phyloP scores from a whole-genome alignment of 2,329 filamentous ascomycete genomes.

The Colletotrichum sp. region DNA sequence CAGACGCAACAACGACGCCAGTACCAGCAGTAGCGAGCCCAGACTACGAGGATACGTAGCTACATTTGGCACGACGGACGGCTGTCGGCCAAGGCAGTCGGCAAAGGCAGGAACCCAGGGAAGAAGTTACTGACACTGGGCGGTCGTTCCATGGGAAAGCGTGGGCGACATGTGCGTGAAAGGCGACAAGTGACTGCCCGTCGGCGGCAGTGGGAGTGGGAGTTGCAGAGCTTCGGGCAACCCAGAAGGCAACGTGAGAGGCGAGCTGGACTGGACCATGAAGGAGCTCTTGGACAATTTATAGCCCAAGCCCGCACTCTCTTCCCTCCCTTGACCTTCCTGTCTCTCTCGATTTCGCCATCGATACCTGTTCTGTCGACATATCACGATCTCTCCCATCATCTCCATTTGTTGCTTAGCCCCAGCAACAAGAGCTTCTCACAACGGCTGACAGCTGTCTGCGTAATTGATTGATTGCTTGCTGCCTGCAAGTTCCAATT shows the following conservation, averaged over 20 bases:
- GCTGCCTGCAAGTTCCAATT: background rate
- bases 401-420: constrained; percentile 8
- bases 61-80: background rate
- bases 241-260: background rate
- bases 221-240: constrained; percentile 22
- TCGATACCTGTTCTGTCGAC: constrained; percentile 20
- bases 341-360: constrained; percentile 12
- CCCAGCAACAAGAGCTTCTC: constrained; percentile 18
- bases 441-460: background rate
- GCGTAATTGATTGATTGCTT: background rate
- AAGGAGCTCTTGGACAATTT: constrained; percentile 17
- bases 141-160: background rate
- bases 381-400: constrained; percentile 7
- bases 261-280: background rate
- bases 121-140: background rate
- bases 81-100: constrained; percentile 21
- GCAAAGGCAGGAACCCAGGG: background rate
- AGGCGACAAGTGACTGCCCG: background rate
- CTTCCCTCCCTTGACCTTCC: background rate
- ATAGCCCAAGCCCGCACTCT: constrained; percentile 10
- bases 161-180: background rate
- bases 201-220: background rate
- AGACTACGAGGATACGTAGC: constrained; percentile 2
- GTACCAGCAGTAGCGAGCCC: background rate
- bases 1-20: constrained; percentile 1